Evolutionary conservation across 495 filamentous ascomycete genomes (phyloP).

Genomic region (Choiromyces venosus): DNA sequence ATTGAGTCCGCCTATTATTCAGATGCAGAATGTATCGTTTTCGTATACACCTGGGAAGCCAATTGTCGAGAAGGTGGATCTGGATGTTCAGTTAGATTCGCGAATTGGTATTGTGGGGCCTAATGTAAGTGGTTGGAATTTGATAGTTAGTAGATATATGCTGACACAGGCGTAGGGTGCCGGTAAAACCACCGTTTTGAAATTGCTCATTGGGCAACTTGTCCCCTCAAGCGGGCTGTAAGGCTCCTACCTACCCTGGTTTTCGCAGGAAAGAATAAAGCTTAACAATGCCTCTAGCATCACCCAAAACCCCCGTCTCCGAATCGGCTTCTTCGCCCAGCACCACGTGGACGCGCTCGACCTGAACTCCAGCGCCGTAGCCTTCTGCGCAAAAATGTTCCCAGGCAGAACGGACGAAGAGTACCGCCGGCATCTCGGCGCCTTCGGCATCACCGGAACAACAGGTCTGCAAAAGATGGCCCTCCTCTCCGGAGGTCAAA

Average conservation of each 20-base stretch:
- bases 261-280: not conserved
- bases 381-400: constrained; percentile 90
- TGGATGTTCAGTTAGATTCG: constrained; percentile 96
- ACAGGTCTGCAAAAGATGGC: constrained; percentile 96
- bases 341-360: constrained; percentile 98
- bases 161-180: constrained; percentile 53
- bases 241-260: not conserved
- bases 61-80: constrained; percentile 77
- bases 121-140: constrained; percentile 50
- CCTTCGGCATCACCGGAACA: constrained; percentile 96
- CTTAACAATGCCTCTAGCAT: constrained; percentile 48
- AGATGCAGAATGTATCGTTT: constrained; percentile 90
- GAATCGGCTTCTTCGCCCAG: constrained; percentile 95
- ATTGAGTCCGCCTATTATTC: constrained; percentile 91
- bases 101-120: constrained; percentile 97
- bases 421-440: constrained; percentile 90
- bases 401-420: constrained; percentile 92
- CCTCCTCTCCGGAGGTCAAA: constrained; percentile 91
- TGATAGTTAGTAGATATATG: not conserved
- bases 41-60: constrained; percentile 77
- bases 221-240: constrained; percentile 62
- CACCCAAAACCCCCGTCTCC: constrained; percentile 75
- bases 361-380: constrained; percentile 76
- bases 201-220: constrained; percentile 85
- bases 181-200: constrained; percentile 94